Conservation (phyloP, 306 rosid species). For the Ormosia emarginata region DNA sequence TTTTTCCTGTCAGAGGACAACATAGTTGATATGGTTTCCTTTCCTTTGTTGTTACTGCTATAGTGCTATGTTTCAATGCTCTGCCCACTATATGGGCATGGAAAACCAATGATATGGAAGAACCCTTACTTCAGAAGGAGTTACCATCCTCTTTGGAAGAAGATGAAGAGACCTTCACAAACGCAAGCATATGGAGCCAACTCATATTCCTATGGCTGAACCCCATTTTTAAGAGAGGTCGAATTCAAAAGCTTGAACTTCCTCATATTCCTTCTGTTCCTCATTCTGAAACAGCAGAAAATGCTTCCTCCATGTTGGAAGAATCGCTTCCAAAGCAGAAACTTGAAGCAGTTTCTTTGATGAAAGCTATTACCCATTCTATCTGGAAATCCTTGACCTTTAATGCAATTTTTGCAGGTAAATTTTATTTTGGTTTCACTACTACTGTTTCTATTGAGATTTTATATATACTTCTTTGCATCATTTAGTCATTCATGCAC, state of each 20-base stretch:
- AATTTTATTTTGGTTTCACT: not conserved
- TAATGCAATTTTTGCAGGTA: conserved; percentile 86
- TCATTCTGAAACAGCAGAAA: conserved; percentile 60
- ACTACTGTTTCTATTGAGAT: not conserved
- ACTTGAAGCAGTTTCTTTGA: conserved; percentile 44
- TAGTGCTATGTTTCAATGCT: conserved; percentile 46
- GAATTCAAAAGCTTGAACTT: conserved; percentile 59
- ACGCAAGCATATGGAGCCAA: conserved; percentile 67
- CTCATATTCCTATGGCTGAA: conserved; percentile 77
- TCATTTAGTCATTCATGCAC: not conserved
- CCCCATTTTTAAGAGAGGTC: conserved; percentile 62
- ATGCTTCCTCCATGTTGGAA: conserved; percentile 54
- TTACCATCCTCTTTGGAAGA: not conserved
- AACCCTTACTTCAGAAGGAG: conserved; percentile 47
- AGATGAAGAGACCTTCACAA: conserved; percentile 30
- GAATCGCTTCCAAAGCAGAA: conserved; percentile 63
- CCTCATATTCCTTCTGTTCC: conserved; percentile 67
- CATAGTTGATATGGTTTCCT: conserved; percentile 43
- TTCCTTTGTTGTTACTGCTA: conserved; percentile 48
- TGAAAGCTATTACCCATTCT: conserved; percentile 51
- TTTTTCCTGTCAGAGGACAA: conserved; percentile 45
- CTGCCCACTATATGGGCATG: conserved; percentile 22
- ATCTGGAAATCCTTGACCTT: conserved; percentile 52
- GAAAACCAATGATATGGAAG: conserved; percentile 33
- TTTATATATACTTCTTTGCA: not conserved